Base-by-base conservation (phyloP, 768 basidiomycete genomes). In the Termitomyces sp. region DNA sequence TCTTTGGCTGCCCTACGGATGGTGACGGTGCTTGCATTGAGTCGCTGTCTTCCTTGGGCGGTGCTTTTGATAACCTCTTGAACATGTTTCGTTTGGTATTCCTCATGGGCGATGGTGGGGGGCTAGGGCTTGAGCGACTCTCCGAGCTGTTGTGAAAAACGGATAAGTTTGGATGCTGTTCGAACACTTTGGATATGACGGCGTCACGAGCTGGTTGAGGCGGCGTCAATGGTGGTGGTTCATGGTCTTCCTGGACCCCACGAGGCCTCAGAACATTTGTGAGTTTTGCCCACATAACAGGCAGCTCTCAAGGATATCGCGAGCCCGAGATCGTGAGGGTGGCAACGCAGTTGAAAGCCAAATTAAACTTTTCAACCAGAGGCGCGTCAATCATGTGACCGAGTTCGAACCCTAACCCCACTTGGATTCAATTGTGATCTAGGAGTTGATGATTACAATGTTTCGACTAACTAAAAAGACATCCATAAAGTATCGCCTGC, bases 131-230 rank as follows among this genome's bases (percentile, higher is more conserved):
- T 2, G 70, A 60, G 4, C 66, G 66, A 3, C 65, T 63, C 54
- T 74, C 71, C 37, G 74, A 70, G 42, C 69, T 61, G 46, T 71
- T 64, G 59, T 83, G 80, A 61, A 85, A 84, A 60, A 83, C 73
- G 24, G 86, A 86, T 54, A 85, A 66, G 68, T 84, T 85, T 24
- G 83, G 83, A 58, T 86, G 84, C 57, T 84, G 83, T 67, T 86
- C 82, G 59, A 76, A 79, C 33, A 85, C 80, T 65, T 75, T 77
- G 51, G 73, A 69, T 64, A 85, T 68, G 22, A 85, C 81, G 55
- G 79, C 79, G 56, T 71, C 68, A 37, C 69, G 70, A 33, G 71
- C 16, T 18, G 45, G 13, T 15, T 41, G 58, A 46, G 47, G 11
- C 27, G 61, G 68, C 27, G 70, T 66, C n/a, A 66, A 60, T 41